phyloP scores from a whole-genome alignment of 495 filamentous ascomycete species.

The Apodospora peruviana region DNA sequence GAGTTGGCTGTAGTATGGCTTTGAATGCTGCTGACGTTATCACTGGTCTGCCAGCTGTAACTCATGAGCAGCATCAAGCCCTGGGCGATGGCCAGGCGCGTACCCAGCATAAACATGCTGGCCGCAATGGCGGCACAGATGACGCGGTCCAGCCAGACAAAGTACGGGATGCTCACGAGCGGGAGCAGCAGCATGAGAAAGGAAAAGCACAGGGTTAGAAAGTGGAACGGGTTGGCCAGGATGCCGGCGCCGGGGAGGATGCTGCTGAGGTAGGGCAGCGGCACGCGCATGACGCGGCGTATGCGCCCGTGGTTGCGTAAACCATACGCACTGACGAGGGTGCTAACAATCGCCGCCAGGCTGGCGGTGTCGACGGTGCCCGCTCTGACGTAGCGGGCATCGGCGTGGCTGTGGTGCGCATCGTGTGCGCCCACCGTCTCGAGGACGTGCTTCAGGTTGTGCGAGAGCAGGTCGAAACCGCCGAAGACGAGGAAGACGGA shows the following conservation, averaged over 20 bases:
- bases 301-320: slow-evolving; percentile 93
- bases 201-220: slow-evolving; percentile 83
- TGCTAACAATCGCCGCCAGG: slow-evolving; percentile 80
- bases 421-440: slow-evolving; percentile 48
- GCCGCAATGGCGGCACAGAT: slow-evolving; percentile 74
- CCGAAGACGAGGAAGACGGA: slow-evolving; percentile 92
- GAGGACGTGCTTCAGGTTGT: slow-evolving; percentile 84
- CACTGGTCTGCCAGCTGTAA: slow-evolving; percentile 40
- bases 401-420: slow-evolving; percentile 65
- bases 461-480: slow-evolving; percentile 89
- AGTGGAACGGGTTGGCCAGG: slow-evolving; percentile 86
- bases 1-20: slow-evolving; percentile 4
- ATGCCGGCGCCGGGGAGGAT: slow-evolving; percentile 52
- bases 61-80: slow-evolving; percentile 94
- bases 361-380: slow-evolving; percentile 79
- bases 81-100: slow-evolving; percentile 73
- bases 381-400: slow-evolving; percentile 51
- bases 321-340: slow-evolving; percentile 77
- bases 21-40: not conserved
- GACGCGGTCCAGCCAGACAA: slow-evolving; percentile 73
- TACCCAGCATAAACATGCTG: slow-evolving; percentile 81
- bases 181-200: slow-evolving; percentile 77
- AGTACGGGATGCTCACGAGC: slow-evolving; percentile 67
- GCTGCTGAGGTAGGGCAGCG: slow-evolving; percentile 62
- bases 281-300: slow-evolving; percentile 71